These are phyloP conservation scores for Musa balbisiana DNA, from an alignment of 202 grass and related monocot species.

Conservation along the genomic window DNA sequence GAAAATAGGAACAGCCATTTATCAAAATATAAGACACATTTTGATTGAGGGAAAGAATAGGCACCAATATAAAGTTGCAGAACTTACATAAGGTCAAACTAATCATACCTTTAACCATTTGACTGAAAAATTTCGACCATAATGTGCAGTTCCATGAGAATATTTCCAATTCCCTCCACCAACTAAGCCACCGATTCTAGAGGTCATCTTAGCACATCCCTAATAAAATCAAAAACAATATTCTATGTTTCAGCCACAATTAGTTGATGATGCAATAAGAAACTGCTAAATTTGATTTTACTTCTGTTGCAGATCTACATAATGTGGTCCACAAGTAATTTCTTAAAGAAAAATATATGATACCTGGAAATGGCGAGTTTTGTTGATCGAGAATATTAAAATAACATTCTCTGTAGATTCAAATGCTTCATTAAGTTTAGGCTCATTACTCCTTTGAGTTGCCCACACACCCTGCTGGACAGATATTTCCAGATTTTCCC, in stretches of 20 bases:
- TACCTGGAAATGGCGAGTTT: conserved; percentile 97
- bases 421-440: conserved; percentile 99
- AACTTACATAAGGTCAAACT: not conserved
- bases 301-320: not conserved
- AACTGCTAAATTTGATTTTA: conserved; percentile 5
- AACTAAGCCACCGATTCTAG: conserved; percentile 87
- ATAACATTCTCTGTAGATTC: conserved; percentile 97
- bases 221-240: conserved; percentile 30
- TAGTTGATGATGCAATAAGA: not conserved
- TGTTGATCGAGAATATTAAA: conserved; percentile 96
- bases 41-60: not conserved
- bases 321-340: not conserved
- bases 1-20: not conserved
- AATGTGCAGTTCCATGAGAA: conserved; percentile 93
- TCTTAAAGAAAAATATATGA: not conserved
- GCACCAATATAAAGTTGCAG: not conserved
- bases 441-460: conserved; percentile 93
- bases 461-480: conserved; percentile 97
- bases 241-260: conserved; percentile 21
- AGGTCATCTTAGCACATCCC: conserved; percentile 99
- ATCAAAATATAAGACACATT: not conserved
- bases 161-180: conserved; percentile 99
- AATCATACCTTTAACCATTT: conserved; percentile 92
- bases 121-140: conserved; percentile 91
- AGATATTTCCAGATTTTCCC: conserved; percentile 95